Conservation (phyloP, 2,329 filamentous ascomycete genomes). For the Amauroascus verrucosus region DNA sequence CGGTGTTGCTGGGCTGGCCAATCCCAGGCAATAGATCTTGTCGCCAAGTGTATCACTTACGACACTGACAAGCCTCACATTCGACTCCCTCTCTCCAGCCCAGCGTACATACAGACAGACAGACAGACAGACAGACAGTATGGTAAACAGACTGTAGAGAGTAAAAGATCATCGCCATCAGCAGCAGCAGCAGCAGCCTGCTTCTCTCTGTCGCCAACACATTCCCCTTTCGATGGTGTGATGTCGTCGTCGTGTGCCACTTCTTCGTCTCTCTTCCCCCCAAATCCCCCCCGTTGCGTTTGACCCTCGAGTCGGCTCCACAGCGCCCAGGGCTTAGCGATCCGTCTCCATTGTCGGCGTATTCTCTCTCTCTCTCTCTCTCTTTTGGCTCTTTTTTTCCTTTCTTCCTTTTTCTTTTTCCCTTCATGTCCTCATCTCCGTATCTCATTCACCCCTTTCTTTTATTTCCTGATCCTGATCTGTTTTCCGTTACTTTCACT, state of each 20-base stretch:
- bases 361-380: background rate
- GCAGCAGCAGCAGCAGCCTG: too few species aligned
- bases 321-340: background rate
- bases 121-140: background rate
- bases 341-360: background rate
- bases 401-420: background rate
- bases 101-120: too few species aligned
- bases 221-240: too few species aligned
- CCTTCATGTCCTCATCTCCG: too few species aligned
- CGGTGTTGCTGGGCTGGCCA: background rate
- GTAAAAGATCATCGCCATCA: too few species aligned
- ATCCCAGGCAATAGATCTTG: background rate
- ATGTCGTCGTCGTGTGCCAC: too few species aligned
- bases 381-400: background rate
- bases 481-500: background rate
- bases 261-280: background rate
- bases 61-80: background rate
- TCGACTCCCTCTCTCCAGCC: background rate
- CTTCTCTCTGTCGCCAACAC: too few species aligned
- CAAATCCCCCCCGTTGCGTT: background rate
- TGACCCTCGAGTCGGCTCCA: background rate
- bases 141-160: too few species aligned
- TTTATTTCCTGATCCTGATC: background rate
- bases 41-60: slow-evolving; percentile 12
- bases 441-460: too few species aligned